Evolutionary conservation across 1,284 basidiomycete genomes (phyloP), one percentile per base, ranked within the genome.

Genomic region (Leccinum subfulvum): DNA sequence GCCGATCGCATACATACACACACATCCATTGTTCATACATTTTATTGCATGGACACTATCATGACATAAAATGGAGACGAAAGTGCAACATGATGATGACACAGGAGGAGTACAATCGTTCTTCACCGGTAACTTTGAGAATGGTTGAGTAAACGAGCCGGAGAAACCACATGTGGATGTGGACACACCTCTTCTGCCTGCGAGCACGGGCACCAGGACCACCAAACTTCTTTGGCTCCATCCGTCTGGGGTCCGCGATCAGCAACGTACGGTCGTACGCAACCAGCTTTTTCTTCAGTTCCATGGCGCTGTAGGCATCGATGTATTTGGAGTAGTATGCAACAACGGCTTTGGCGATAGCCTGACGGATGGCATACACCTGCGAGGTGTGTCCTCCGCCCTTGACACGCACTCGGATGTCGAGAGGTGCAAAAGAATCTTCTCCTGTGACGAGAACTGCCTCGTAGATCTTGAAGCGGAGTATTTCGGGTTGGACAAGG

Each of bases 301-400:
- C 95, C 80, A 98, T 87, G 30, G 97, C 95, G 71, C 93, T 97
- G 78, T 91, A 95, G 68, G 97, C 97, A 77, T 99, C 97, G 80
- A 96, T 87, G 86, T 98, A 97, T 84, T 99, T 99, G 82, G 95
- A 92, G 80, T 97, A 97, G 87, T 96, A 98, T 61, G 97, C 97
- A 74, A 99, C 94, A 68, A 99, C 81, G 65, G 97, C 96, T 85
- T 98, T 99, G 73, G 95, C 92, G 73, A 99, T 97, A 57, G 97
- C 97, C 84, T 99, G 97, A 72, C 97, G 95, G 80, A 99, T 95
- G 69, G 97, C 97, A 82, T 99, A 99, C 69, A 99, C 87, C 81
- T 99, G 97, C 66, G 97, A 98, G 67, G 95, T 96, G 85, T 98
- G 97, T 81, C 97, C 97, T 88, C 97, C 97, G 82, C 97, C 97